These are phyloP conservation scores for Volutella citrinella DNA, from an alignment of 2,329 filamentous ascomycete species.

Conservation along the genomic window DNA sequence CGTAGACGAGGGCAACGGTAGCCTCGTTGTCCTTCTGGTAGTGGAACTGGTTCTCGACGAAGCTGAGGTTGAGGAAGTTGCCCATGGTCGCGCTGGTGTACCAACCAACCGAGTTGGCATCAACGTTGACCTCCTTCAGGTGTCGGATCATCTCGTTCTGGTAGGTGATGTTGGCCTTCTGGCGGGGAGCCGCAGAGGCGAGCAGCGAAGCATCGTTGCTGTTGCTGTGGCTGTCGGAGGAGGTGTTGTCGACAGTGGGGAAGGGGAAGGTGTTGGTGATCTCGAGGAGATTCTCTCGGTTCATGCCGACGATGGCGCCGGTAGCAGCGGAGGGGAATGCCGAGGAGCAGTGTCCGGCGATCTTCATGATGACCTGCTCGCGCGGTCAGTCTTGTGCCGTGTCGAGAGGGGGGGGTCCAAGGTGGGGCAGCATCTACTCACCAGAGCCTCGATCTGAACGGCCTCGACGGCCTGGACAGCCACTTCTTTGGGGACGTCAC, in stretches of 20 bases:
- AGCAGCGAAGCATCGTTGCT: slow-evolving; percentile 72
- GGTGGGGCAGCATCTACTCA: slow-evolving; percentile 50
- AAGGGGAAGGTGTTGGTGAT: slow-evolving; percentile 96
- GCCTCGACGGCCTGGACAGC: slow-evolving; percentile 82
- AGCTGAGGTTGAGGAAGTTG: slow-evolving; percentile 92
- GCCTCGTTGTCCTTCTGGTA: slow-evolving; percentile 95
- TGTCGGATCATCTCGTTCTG: slow-evolving; percentile 97
- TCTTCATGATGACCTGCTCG: slow-evolving; percentile 86
- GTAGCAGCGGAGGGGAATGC: slow-evolving; percentile 87
- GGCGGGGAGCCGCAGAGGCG: slow-evolving; percentile 84
- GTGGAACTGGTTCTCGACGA: slow-evolving; percentile 96
- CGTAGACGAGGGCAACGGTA: slow-evolving; percentile 87
- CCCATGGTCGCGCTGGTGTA: slow-evolving; percentile 99
- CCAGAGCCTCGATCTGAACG: slow-evolving; percentile 93
- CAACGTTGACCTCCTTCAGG: slow-evolving; percentile 94
- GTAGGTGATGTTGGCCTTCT: slow-evolving; percentile 85
- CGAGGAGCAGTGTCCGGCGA: slow-evolving; percentile 90
- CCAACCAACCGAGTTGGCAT: slow-evolving; percentile 97
- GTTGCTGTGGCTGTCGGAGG: slow-evolving; percentile 70
- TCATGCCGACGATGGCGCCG: slow-evolving; percentile 91
- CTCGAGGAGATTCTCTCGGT: slow-evolving; percentile 75
- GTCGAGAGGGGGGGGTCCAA: slow-evolving; percentile 22
- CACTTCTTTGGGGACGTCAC: slow-evolving; percentile 60
- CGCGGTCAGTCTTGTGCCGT: slow-evolving; percentile 18
- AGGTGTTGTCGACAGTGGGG: slow-evolving; percentile 72